Percentiles rank a stretch among this genome's conserved stretches.
phyloP scores from a whole-genome alignment of 108 stramenopile genomes.

The Discostella pseudostelligera region DNA sequence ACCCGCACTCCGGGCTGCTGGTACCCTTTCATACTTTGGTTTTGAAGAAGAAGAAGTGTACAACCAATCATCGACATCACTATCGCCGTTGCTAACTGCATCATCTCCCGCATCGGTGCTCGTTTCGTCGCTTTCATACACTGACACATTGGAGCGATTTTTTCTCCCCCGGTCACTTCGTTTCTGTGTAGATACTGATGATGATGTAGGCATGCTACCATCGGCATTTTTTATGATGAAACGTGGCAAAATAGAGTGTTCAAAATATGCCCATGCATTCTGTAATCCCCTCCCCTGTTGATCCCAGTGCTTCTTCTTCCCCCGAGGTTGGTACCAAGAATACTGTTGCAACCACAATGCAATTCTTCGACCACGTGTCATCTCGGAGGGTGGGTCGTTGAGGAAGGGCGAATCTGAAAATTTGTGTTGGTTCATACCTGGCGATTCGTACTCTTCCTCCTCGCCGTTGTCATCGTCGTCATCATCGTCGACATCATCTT shows the following conservation, averaged over 20 bases:
- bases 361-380: constrained; percentile 71
- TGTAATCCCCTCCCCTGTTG: constrained; percentile 39
- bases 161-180: constrained; percentile 10
- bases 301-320: constrained; percentile 38
- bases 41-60: constrained; percentile 51
- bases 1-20: not conserved
- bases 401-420: constrained; percentile 35
- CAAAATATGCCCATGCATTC: constrained; percentile 87
- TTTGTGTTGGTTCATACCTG: constrained; percentile 28
- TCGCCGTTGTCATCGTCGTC: not conserved
- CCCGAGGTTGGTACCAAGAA: constrained; percentile 75
- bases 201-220: constrained; percentile 16
- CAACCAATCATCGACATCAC: constrained; percentile 46
- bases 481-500: not conserved
- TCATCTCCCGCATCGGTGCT: constrained; percentile 12
- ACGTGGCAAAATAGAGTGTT: constrained; percentile 77
- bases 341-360: constrained; percentile 53
- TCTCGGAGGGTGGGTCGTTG: constrained; percentile 49
- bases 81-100: constrained; percentile 20
- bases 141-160: constrained; percentile 13
- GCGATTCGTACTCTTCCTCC: constrained; percentile 34
- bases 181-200: not conserved
- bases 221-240: constrained; percentile 37
- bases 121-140: constrained; percentile 11
- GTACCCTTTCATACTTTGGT: constrained; percentile 44